phyloP scores from a whole-genome alignment of 1,284 basidiomycete species.

The Athelia psychrophila region DNA sequence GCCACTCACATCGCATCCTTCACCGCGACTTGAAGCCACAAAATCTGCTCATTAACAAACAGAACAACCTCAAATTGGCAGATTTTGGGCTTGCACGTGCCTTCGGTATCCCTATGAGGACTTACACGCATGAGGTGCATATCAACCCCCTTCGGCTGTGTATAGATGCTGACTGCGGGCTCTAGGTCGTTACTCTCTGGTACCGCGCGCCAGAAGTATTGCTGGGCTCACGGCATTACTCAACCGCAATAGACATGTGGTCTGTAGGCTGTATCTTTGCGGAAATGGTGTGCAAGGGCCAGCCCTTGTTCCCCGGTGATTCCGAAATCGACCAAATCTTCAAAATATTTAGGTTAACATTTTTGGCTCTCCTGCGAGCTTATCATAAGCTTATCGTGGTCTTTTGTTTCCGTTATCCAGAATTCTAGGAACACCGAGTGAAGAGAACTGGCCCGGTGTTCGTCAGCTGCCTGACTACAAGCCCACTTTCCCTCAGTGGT shows the following conservation, averaged over 20 bases:
- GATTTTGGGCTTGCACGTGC: slow-evolving; percentile 97
- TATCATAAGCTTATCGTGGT: background rate
- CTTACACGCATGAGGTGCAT: slow-evolving; percentile 94
- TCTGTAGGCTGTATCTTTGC: slow-evolving; percentile 95
- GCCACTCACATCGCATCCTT: slow-evolving; percentile 94
- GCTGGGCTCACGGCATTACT: slow-evolving; percentile 93
- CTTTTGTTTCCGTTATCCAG: slow-evolving; percentile 34
- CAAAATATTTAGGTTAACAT: slow-evolving; percentile 89
- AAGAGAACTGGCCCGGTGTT: slow-evolving; percentile 92
- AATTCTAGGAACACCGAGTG: slow-evolving; percentile 92
- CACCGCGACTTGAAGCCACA: slow-evolving; percentile 98
- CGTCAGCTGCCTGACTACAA: slow-evolving; percentile 94
- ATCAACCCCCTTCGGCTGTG: slow-evolving; percentile 6
- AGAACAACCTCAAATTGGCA: slow-evolving; percentile 90
- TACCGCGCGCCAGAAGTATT: slow-evolving; percentile 97
- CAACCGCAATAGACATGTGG: slow-evolving; percentile 98
- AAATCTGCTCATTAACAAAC: slow-evolving; percentile 91
- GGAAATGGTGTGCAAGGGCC: slow-evolving; percentile 87
- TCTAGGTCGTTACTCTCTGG: slow-evolving; percentile 96
- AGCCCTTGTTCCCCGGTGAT: slow-evolving; percentile 95
- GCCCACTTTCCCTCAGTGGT: slow-evolving; percentile 95
- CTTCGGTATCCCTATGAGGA: slow-evolving; percentile 96
- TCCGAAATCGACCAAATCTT: slow-evolving; percentile 99
- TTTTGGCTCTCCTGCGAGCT: slow-evolving; percentile 2
- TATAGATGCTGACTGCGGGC: slow-evolving; percentile 12